Percentiles rank a stretch among this genome's conserved stretches.
These are phyloP conservation scores for Podosphaera leucotricha DNA, from an alignment of 2,329 filamentous ascomycete genomes.

Conservation along the genomic window DNA sequence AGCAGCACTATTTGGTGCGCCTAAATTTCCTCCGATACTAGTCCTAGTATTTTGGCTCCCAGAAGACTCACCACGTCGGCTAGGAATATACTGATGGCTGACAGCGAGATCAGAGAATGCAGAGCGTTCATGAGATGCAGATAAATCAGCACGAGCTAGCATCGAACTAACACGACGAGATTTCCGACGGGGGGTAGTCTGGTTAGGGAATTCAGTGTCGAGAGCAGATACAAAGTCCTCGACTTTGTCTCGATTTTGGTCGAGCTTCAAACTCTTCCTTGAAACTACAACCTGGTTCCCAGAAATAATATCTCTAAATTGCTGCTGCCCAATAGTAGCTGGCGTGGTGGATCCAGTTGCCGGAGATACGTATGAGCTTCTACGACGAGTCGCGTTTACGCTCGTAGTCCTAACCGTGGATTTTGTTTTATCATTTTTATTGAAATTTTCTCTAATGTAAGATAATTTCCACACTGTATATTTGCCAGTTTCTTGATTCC, in stretches of 20 bases:
- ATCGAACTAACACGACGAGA: slow-evolving; percentile 75
- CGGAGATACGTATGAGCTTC: slow-evolving; percentile 39
- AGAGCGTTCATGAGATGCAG: slow-evolving; percentile 58
- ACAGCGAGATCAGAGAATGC: slow-evolving; percentile 50
- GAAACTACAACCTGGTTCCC: slow-evolving; percentile 4
- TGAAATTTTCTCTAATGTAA: slow-evolving; percentile 46
- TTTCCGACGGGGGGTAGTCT: slow-evolving; percentile 30
- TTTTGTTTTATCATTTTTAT: slow-evolving; percentile 16
- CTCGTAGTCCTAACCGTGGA: slow-evolving; percentile 7
- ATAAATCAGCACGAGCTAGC: slow-evolving; percentile 66
- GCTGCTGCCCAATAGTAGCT: slow-evolving; percentile 30
- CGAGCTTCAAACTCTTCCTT: slow-evolving; percentile 8
- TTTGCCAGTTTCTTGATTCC: slow-evolving; percentile 50
- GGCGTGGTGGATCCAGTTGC: slow-evolving; percentile 56
- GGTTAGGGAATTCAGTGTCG: slow-evolving; percentile 39
- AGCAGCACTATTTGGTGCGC: slow-evolving; percentile 9
- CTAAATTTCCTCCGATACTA: slow-evolving; percentile 25
- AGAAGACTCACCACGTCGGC: slow-evolving; percentile 38
- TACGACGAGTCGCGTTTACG: slow-evolving; percentile 24
- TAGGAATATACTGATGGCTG: slow-evolving; percentile 19
- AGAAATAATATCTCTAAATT: slow-evolving; percentile 56
- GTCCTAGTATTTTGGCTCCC: slow-evolving; percentile 39
- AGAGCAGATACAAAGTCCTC: slow-evolving; percentile 44
- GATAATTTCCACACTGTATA: slow-evolving; percentile 71
- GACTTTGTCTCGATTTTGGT: slow-evolving; percentile 13